Conservation (phyloP, 2,329 filamentous ascomycete species). For the Venturiaceae sp. region DNA sequence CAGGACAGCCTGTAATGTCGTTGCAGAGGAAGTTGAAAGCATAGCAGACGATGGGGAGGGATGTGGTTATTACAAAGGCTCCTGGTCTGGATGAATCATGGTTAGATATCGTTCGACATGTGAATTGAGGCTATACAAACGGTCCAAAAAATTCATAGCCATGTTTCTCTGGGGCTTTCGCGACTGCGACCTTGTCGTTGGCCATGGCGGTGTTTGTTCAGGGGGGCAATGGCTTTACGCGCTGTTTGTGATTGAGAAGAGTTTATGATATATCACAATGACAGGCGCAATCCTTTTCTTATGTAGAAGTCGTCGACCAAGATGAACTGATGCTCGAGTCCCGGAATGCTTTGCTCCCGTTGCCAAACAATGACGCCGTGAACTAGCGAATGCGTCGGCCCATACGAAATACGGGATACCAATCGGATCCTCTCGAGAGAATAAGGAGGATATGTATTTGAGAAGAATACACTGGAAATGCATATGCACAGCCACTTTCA, state of each 20-base stretch:
- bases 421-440: too few relatives aligned
- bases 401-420: too few relatives aligned
- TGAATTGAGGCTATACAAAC: slow-evolving; percentile 17
- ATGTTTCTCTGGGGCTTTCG: slow-evolving; percentile 15
- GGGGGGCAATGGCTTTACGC: background rate
- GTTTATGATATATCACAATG: background rate
- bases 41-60: slow-evolving; percentile 71
- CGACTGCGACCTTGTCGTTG: background rate
- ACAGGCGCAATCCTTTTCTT: background rate
- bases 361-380: background rate
- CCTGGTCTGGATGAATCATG: slow-evolving; percentile 57
- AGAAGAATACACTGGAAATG: too few relatives aligned
- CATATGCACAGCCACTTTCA: too few relatives aligned
- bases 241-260: background rate
- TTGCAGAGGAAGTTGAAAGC: slow-evolving; percentile 80
- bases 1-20: slow-evolving; percentile 83
- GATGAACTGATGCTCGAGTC: background rate
- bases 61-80: slow-evolving; percentile 67
- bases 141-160: slow-evolving; percentile 30
- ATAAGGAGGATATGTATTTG: too few relatives aligned
- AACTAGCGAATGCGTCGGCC: background rate
- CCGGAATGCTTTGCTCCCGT: too few relatives aligned
- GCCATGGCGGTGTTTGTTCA: background rate
- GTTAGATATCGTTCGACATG: background rate
- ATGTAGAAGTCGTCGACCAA: background rate